Base-by-base conservation (phyloP, 2,329 filamentous ascomycete species). In the Aspergillus novoparasiticus region DNA sequence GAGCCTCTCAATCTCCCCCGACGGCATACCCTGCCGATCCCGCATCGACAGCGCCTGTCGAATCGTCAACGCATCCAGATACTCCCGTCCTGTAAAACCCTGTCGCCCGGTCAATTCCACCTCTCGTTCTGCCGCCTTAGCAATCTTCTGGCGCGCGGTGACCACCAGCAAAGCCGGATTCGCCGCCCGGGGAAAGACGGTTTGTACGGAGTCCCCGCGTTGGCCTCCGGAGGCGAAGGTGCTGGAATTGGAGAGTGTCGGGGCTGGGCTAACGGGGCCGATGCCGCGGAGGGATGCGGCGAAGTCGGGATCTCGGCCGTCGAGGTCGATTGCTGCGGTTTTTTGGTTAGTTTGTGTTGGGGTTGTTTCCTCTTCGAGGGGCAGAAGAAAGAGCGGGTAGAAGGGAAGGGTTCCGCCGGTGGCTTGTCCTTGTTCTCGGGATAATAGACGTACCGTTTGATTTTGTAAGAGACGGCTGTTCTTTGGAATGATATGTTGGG, bases 251-350 rank as follows among this genome's bases (percentile, higher is more conserved):
- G 85, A 87, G 65, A 83, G 79, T 30, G 85, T 86, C 3, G 85
- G 85, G 63, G 83, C 84, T 34, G 85, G 85, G 59, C 82, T 83
- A 9, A 88, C 86, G 60, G 85, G 83, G 61, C 86, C 87, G 62
- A 89, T 79, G 53, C 78, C 80, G 70, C 89, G 90, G 66, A 98
- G 91, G 67, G 93, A 96, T 74, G 87, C 89, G 83, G 94, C 91
- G 86, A 84, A 94, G 72, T 85, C 81, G 1, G 86, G 86, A 72
- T 89, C 87, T 63, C 82, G 83, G 61, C 82, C 86, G 71, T 89
- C 87, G 70, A 86, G 81, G 68, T 88, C 84, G 65, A 89, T 84
- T 57, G 83, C 85, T 85, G 59, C 53, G 1, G 10, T 28, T 55
- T 9, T 23, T 32, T 9, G 6, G 63, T 61, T 61, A 61, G 54